Evolutionary conservation across 2,329 filamentous ascomycete genomes (phyloP), one percentile per base, ranked within the genome.

Genomic region (Mycogone perniciosa): DNA sequence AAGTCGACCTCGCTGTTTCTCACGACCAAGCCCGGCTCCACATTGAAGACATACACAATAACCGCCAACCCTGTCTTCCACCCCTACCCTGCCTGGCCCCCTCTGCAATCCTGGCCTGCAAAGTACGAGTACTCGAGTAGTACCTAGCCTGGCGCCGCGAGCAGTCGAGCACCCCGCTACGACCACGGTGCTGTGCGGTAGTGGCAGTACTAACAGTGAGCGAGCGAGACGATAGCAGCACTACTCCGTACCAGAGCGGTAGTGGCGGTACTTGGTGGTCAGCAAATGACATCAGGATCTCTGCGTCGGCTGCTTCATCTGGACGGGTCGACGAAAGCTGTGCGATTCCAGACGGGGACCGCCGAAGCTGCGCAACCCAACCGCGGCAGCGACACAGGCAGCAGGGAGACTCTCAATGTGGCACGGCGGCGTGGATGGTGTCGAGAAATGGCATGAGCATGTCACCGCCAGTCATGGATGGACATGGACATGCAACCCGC

Each of bases 401-500:
- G 40, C 31, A 13, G 27, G 20, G 48, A 34, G 51, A 44, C 43
- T 40, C 58, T 64, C 64, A 61, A 69, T 68, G 66, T 59, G 56
- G 61, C 54, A 58, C 59, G 61, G 57, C 49, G 56, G 57, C 57
- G 59, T 61, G 62, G 57, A 68, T 68, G 66, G 65, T 65, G 65
- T 66, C 62, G 57, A 67, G 67, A 64, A 66, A 68, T 71, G 70
- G 68, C 64, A 71, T 75, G 70, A 74, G 66, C 62, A 67, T 71
- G 63, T 64, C 68, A 57, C 68, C 71, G 55, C 65, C 67, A 58
- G 69, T 69, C 58, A 76, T 76, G 73, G 73, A 76, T 60, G 69
- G 67, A 20, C 20, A 20, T 20, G 48, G 42, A 63, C 68, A 65
- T 44, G 55, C 53, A 54, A 64, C 58, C 61, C 64, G 57, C 55